Conservation (phyloP, 2,329 filamentous ascomycete genomes). For the Epichloe gansuensis region DNA sequence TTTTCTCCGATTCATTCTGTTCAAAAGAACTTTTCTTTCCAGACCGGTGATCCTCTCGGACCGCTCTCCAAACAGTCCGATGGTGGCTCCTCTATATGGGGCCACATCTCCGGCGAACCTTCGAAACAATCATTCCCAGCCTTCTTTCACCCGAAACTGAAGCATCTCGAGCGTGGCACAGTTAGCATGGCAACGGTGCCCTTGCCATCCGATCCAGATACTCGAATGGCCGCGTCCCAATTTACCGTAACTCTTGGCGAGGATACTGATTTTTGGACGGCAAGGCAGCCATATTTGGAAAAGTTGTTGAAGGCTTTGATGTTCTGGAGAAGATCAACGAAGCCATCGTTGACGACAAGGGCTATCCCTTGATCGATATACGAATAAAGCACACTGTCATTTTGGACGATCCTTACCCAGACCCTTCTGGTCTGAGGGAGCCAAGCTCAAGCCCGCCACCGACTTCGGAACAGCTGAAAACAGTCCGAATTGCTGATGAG, state of each 20-base stretch:
- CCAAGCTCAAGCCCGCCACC: constrained; percentile 72
- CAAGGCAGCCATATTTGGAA: constrained; percentile 89
- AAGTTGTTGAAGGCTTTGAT: constrained; percentile 93
- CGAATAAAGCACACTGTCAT: constrained; percentile 86
- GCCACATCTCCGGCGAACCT: constrained; percentile 54
- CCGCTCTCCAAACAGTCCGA: constrained; percentile 75
- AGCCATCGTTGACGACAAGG: constrained; percentile 75
- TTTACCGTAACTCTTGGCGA: constrained; percentile 89
- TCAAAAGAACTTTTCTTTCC: constrained; percentile 91
- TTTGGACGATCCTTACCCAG: constrained; percentile 82
- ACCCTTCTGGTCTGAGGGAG: constrained; percentile 64
- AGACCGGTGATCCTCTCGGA: constrained; percentile 88
- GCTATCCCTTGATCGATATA: constrained; percentile 85
- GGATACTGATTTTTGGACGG: constrained; percentile 80
- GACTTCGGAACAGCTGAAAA: constrained; percentile 74
- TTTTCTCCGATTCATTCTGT: constrained; percentile 86
- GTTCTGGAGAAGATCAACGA: constrained; percentile 86
- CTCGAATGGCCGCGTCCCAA: constrained; percentile 74
- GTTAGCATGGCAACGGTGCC: constrained; percentile 96
- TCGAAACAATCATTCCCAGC: constrained; percentile 68
- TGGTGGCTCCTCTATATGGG: constrained; percentile 91
- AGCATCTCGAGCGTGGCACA: constrained; percentile 78
- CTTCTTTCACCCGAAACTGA: constrained; percentile 76
- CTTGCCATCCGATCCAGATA: constrained; percentile 63
- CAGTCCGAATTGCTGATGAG: constrained; percentile 83